phyloP scores from a whole-genome alignment of 305 asterid genomes.

The Striga hermonthica region DNA sequence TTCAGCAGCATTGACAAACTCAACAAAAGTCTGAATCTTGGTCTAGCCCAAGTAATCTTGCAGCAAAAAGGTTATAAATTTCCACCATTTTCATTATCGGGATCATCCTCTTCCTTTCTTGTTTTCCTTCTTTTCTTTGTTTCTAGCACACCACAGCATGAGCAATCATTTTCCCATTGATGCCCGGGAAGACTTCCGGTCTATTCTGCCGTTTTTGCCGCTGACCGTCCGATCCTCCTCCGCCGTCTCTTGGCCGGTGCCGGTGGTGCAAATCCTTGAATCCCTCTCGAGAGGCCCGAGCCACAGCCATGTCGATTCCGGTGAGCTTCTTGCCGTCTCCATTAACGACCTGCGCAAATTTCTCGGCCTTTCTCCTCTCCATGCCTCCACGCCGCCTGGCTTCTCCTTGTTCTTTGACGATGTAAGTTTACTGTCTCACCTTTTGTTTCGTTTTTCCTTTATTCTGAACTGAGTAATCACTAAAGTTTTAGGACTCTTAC shows the following conservation, averaged over 20 bases:
- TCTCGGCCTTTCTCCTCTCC: constrained; percentile 39
- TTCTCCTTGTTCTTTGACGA: constrained; percentile 64
- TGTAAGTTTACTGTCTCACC: constrained; percentile 35
- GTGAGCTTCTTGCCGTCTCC: constrained; percentile 57
- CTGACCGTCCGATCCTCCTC: constrained; percentile 52
- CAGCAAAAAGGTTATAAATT: too few relatives aligned
- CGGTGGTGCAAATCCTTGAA: constrained; percentile 51
- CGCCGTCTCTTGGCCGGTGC: constrained; percentile 58
- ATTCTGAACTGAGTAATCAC: too few relatives aligned
- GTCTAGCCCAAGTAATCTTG: too few relatives aligned
- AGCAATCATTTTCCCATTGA: constrained; percentile 14
- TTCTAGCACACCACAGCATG: too few relatives aligned
- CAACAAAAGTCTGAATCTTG: too few relatives aligned
- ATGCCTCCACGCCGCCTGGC: constrained; percentile 50
- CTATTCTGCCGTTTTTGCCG: constrained; percentile 61
- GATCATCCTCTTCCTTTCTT: too few relatives aligned
- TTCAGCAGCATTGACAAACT: too few relatives aligned
- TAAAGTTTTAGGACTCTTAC: too few relatives aligned
- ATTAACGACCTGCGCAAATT: constrained; percentile 55
- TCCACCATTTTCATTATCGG: too few relatives aligned
- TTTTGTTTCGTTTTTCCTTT: not conserved
- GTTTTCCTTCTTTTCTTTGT: too few relatives aligned
- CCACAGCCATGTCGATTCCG: constrained; percentile 38
- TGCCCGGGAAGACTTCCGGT: constrained; percentile 40
- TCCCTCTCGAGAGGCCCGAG: constrained; percentile 55